phyloP scores from a whole-genome alignment of 2,329 filamentous ascomycete genomes.

The Fusarium globosum region DNA sequence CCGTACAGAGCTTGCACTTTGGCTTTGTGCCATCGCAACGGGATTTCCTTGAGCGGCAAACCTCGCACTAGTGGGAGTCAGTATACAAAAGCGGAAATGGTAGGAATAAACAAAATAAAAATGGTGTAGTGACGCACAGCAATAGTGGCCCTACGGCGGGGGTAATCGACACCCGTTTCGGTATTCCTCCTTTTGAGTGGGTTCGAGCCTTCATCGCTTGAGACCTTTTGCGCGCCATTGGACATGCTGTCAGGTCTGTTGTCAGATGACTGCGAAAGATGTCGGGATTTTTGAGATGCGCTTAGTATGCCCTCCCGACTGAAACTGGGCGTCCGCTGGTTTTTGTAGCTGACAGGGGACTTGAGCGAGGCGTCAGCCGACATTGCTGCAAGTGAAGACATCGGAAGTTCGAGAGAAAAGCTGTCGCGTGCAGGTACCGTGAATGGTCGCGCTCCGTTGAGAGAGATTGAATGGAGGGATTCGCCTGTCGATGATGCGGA shows the following conservation, averaged over 20 bases:
- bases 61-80: slow-evolving; percentile 71
- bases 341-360: slow-evolving; percentile 62
- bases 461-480: slow-evolving; percentile 59
- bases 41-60: slow-evolving; percentile 83
- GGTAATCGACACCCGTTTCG: slow-evolving; percentile 71
- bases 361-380: slow-evolving; percentile 60
- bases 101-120: not conserved
- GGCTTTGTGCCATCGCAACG: slow-evolving; percentile 82
- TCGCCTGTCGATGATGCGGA: slow-evolving; percentile 65
- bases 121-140: slow-evolving; percentile 61
- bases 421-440: slow-evolving; percentile 59
- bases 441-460: slow-evolving; percentile 55
- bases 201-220: slow-evolving; percentile 64
- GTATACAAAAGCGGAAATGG: slow-evolving; percentile 3
- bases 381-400: slow-evolving; percentile 56
- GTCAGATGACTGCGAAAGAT: slow-evolving; percentile 66
- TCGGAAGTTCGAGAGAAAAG: slow-evolving; percentile 62
- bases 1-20: slow-evolving; percentile 86
- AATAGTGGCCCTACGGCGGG: slow-evolving; percentile 72
- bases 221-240: slow-evolving; percentile 59
- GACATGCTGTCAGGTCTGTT: slow-evolving; percentile 55
- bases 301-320: slow-evolving; percentile 66
- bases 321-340: slow-evolving; percentile 57
- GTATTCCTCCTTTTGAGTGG: slow-evolving; percentile 72
- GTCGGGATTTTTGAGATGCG: slow-evolving; percentile 64